These are phyloP conservation scores for Yamadazyma paraphyllophila DNA, from an alignment of 805 yeast genomes.

Conservation along the genomic window DNA sequence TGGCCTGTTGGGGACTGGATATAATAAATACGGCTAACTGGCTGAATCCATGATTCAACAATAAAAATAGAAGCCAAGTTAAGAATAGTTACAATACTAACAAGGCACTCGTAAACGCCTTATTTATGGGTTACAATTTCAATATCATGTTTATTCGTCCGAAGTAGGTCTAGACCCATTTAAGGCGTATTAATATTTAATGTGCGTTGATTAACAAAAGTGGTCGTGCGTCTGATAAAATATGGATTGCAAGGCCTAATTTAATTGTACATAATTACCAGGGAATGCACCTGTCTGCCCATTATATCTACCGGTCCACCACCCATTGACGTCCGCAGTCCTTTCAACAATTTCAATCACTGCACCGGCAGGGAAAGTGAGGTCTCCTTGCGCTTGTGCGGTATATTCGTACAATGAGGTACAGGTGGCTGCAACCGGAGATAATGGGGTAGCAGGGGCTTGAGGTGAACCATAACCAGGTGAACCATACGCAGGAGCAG, in stretches of 20 bases:
- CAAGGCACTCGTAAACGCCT: neutral
- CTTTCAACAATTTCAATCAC: conserved; percentile 79
- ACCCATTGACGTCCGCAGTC: conserved; percentile 82
- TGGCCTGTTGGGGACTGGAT: neutral
- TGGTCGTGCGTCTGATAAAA: neutral
- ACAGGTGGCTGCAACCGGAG: conserved; percentile 47
- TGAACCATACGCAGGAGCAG: conserved; percentile 22
- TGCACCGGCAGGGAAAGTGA: conserved; percentile 84
- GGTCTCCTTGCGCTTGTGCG: conserved; percentile 92
- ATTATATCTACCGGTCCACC: conserved; percentile 94
- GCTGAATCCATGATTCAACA: neutral
- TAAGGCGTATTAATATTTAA: neutral
- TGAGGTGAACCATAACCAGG: conserved; percentile 19
- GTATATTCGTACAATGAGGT: conserved; percentile 89
- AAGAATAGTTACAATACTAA: neutral
- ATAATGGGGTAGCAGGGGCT: conserved; percentile 19
- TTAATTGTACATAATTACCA: conserved; percentile 88
- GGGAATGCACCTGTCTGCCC: conserved; percentile 93
- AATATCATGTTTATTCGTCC: neutral
- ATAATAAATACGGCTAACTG: neutral
- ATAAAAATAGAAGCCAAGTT: neutral
- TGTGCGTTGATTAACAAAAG: neutral
- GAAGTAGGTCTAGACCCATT: neutral
- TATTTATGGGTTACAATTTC: neutral
- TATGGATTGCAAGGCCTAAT: conserved; percentile 18